These are phyloP conservation scores for Vitis amurensis DNA, from an alignment of 164 flowering plant genomes.

Conservation along the genomic window DNA sequence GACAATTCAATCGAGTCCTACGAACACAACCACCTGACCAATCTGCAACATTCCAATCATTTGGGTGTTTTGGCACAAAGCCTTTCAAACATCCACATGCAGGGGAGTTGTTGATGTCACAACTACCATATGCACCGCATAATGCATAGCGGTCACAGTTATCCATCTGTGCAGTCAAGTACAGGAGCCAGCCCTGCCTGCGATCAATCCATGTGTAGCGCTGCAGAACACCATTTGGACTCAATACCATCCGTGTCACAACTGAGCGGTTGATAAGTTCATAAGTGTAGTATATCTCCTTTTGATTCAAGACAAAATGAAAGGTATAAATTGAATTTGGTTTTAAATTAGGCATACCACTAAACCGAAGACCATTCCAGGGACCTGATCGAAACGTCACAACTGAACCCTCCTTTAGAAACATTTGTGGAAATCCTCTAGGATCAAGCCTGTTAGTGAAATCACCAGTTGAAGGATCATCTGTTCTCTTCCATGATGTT, in stretches of 20 bases:
- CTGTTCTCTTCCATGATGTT: no score
- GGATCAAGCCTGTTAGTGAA: no score
- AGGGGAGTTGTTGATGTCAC: conserved; percentile 13
- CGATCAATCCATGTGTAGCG: conserved; percentile 19
- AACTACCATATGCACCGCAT: conserved; percentile 13
- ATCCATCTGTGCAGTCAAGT: conserved; percentile 6
- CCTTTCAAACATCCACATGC: conserved; percentile 28
- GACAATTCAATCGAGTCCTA: neutral
- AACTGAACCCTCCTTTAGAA: no score
- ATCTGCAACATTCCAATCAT: conserved; percentile 11
- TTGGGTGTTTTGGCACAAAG: conserved; percentile 16
- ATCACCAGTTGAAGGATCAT: no score
- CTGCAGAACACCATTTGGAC: conserved; percentile 4
- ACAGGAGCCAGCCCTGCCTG: conserved; percentile 10
- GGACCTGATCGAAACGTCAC: no score
- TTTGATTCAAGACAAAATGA: neutral
- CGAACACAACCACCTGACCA: neutral
- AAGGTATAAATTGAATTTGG: neutral
- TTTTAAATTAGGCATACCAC: neutral
- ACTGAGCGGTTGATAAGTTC: neutral
- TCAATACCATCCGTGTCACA: conserved; percentile 9
- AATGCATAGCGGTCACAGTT: conserved; percentile 17
- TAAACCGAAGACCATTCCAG: no score
- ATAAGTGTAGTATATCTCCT: conserved; percentile 10
- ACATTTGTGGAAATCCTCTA: no score